Base-by-base conservation (phyloP, 2,329 filamentous ascomycete genomes). In the Hypoxylon sp. region DNA sequence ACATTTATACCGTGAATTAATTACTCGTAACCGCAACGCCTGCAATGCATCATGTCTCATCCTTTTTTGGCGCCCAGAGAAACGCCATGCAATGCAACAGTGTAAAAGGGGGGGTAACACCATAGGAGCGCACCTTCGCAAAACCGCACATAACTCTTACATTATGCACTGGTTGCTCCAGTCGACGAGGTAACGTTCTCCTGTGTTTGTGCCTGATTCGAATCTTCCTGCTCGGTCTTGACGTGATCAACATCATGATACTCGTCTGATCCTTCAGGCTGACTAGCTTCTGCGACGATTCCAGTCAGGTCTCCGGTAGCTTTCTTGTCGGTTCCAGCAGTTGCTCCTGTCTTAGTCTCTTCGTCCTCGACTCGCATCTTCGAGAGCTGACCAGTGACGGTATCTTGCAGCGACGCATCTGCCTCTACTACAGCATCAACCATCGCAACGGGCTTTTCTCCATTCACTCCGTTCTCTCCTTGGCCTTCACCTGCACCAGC, bases 81-180 rank as follows among this genome's bases (percentile, higher is more conserved):
- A 43, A 43, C 38, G 38, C 38, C 38, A 10, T 43, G 38, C 38
- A 43, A 43, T 43, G 38, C 38, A 43, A 43, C 19, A 11, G 19
- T 43, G 6, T 9, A 7, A 30, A 30, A 30, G 21, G 3, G 38
- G 17, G 9, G 38, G 11, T 17, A 43, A 11, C 38, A 11, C 13
- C 14, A 38, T n/a, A 21, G 38, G 9, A 21, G 14, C 2, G 19
- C 7, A 17, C 7, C 7, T 41, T 17, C 6, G n/a, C n/a, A 6
- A 17, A n/a, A 41, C 5, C 36, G 36, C 36, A 41, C 4, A 7
- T n/a, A 2, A 41, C 36, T 21, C 14, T 7, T 17, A 5, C 17
- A 6, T 9, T 21, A 19, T 2, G 11, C 38, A 21, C 9, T 11
- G 7, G 3, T 21, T n/a, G 38, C 7, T 43, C 38, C 17, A 21